These are phyloP conservation scores for Agarophyton chilense DNA, from an alignment of 23 red algal genomes.

Conservation along the genomic window DNA sequence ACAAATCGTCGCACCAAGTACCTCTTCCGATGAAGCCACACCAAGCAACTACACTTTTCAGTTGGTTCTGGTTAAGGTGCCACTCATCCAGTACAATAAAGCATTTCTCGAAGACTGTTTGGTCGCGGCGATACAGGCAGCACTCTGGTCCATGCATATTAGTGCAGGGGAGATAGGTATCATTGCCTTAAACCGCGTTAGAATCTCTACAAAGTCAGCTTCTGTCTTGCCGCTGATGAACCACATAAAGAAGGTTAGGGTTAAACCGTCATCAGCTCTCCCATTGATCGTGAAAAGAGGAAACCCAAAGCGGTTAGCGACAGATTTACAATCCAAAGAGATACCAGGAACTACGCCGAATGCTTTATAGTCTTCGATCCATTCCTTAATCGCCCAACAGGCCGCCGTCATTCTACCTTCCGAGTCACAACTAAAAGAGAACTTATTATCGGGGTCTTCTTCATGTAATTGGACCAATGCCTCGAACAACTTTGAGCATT, in stretches of 20 bases:
- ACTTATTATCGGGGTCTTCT: background rate
- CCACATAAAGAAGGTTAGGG: background rate
- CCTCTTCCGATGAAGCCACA: too few species aligned
- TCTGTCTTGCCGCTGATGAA: constrained; percentile 1
- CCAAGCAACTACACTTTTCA: background rate
- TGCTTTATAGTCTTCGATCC: constrained; percentile 13
- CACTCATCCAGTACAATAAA: background rate
- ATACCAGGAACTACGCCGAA: background rate
- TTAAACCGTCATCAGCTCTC: constrained; percentile 9
- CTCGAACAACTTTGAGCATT: constrained; percentile 6
- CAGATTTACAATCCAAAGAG: background rate
- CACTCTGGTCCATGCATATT: constrained; percentile 10
- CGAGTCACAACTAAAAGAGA: background rate
- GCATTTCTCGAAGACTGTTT: constrained; percentile 6
- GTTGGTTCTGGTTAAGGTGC: constrained; percentile 7
- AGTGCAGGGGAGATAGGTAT: constrained; percentile 2
- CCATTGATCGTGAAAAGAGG: constrained; percentile 9
- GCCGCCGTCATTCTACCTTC: background rate
- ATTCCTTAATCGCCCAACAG: background rate
- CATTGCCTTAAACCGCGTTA: constrained; percentile 10
- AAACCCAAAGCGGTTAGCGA: background rate
- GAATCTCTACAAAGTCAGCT: constrained; percentile 5
- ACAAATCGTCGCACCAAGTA: too few species aligned
- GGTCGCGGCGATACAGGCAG: constrained; percentile 11
- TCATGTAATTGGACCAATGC: background rate